phyloP scores from a whole-genome alignment of 2,329 filamentous ascomycete genomes.

The Fonsecaea multimorphosa region DNA sequence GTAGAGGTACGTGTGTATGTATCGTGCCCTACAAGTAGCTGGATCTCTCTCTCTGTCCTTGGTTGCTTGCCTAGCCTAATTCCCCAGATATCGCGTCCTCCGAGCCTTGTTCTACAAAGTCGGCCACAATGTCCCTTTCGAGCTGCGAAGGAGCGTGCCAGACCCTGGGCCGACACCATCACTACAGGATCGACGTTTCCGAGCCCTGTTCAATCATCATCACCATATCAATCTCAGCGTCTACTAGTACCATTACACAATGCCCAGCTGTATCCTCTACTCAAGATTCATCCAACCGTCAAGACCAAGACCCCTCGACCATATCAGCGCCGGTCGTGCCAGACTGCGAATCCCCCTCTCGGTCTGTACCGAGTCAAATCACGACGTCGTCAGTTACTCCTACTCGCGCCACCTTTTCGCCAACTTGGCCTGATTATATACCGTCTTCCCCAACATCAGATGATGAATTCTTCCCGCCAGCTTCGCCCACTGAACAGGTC shows the following conservation, averaged over 20 bases:
- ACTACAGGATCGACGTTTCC: not conserved
- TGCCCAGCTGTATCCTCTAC: not conserved
- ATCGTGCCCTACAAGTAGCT: no score
- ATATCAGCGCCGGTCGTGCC: not conserved
- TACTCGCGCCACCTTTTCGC: not conserved
- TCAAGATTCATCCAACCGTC: not conserved
- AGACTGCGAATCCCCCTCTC: not conserved
- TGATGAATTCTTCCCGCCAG: not conserved
- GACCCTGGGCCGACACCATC: not conserved
- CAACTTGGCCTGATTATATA: not conserved
- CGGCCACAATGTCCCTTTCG: not conserved
- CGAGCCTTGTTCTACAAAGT: not conserved
- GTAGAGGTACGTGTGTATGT: no score
- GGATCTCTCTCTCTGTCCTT: no score
- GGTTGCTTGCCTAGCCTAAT: no score
- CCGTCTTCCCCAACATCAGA: not conserved
- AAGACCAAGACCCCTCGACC: not conserved
- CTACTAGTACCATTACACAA: not conserved
- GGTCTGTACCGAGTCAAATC: not conserved
- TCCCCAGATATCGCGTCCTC: no score
- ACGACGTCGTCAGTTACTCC: not conserved
- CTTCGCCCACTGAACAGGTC: not conserved
- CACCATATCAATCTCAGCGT: not conserved
- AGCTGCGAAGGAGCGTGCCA: not conserved
- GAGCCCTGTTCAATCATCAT: not conserved